Percentiles rank a stretch among this genome's conserved stretches.
Conservation (phyloP, 805 yeast genomes). For the Metahyphopichia silvanorum region DNA sequence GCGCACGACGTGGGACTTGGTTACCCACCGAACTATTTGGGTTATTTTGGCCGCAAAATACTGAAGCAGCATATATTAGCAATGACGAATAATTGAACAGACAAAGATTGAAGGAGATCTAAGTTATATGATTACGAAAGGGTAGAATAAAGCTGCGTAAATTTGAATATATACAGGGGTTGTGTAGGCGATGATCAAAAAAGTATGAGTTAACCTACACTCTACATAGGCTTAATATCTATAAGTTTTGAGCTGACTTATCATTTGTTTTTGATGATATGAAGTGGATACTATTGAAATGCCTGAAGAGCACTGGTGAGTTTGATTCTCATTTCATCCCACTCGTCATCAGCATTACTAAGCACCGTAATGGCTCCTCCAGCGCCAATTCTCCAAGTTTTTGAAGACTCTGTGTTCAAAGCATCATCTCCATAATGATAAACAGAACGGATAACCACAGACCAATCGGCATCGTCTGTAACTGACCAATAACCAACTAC, state of each 20-base stretch:
- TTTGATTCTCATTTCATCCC: slow-evolving; percentile 87
- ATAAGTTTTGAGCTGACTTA: no score
- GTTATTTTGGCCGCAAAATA: neutral
- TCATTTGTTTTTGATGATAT: no score
- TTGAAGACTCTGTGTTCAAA: slow-evolving; percentile 15
- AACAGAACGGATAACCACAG: slow-evolving; percentile 86
- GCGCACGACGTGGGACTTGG: no score
- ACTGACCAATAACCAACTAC: slow-evolving; percentile 94
- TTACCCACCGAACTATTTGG: neutral
- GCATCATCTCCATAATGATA: slow-evolving; percentile 58
- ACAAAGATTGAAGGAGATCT: no score
- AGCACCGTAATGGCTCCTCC: slow-evolving; percentile 97
- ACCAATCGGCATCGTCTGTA: slow-evolving; percentile 89
- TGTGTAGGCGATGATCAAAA: no score
- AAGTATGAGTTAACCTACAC: no score
- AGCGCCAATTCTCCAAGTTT: slow-evolving; percentile 86
- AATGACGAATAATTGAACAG: no score
- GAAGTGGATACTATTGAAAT: slow-evolving; percentile 47
- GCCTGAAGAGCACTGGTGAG: slow-evolving; percentile 77
- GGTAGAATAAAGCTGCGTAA: no score
- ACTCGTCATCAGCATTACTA: slow-evolving; percentile 79
- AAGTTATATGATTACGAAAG: no score
- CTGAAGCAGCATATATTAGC: no score
- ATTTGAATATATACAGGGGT: no score
- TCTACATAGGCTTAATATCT: no score